phyloP scores from a whole-genome alignment of 2,329 filamentous ascomycete species.

The Chlorencoelia australis region DNA sequence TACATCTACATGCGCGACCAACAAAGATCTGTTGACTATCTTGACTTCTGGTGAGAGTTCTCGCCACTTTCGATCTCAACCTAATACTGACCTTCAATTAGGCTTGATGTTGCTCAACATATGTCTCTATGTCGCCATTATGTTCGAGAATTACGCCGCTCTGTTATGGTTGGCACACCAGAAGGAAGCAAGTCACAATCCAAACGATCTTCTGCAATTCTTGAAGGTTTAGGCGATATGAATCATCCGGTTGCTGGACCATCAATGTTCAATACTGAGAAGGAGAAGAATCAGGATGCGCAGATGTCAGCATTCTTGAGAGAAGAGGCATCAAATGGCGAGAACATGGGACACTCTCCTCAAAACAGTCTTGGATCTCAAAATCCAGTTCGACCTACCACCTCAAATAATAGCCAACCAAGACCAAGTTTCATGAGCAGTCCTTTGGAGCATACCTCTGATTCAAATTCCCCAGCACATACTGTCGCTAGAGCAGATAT shows the following conservation, averaged over 20 bases:
- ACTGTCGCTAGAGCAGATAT: constrained; percentile 85
- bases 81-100: constrained; percentile 30
- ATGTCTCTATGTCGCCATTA: constrained; percentile 97
- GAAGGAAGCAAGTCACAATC: constrained; percentile 70
- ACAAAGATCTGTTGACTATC: constrained; percentile 92
- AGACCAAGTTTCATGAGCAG: constrained; percentile 49
- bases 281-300: constrained; percentile 72
- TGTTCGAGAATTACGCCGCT: constrained; percentile 87
- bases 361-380: constrained; percentile 32
- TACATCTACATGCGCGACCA: constrained; percentile 99
- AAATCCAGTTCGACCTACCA: constrained; percentile 35
- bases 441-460: constrained; percentile 52
- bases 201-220: constrained; percentile 72
- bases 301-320: constrained; percentile 86
- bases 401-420: constrained; percentile 36
- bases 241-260: constrained; percentile 47
- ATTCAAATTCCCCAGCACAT: constrained; percentile 74
- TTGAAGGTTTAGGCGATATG: constrained; percentile 65
- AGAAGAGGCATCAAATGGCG: constrained; percentile 46
- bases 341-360: constrained; percentile 42
- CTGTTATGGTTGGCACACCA: constrained; percentile 85
- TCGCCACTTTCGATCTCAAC: not conserved
- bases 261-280: constrained; percentile 54
- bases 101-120: constrained; percentile 98
- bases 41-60: constrained; percentile 82